Base-by-base conservation (phyloP, 106 monocot genomes). In the Phalaenopsis equestris region DNA sequence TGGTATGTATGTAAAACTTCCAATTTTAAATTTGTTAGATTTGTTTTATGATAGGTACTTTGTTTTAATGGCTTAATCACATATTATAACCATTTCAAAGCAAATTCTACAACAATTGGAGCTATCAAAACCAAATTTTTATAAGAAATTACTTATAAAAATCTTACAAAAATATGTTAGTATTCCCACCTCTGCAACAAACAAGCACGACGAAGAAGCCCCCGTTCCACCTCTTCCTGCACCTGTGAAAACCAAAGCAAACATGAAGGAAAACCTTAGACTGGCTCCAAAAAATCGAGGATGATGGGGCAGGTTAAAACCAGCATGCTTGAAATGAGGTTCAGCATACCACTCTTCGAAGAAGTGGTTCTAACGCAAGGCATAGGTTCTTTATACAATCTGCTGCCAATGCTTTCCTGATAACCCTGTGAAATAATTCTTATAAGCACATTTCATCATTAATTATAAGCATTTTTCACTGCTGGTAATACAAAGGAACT, bases 321-420 rank as follows among this genome's bases (percentile, higher is more conserved):
- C 43, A 45, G 6, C 43, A 45, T 6, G 43, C 3, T 3, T 19
- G 43, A 45, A 0, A 43, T 18, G 41, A 21, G 17, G 16, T 18
- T 43, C 43, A 42, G 23, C 49, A 47, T 76, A 76, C 76, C 76
- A 76, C 76, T 76, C 23, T 76, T 42, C 76, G 49, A 23, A 76
- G 2, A 24, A 76, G 4, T 49, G 76, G 46, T 48, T 76, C 76
- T 24, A 76, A 30, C 0, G 49, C 76, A 11, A 76, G 46, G 49
- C 76, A 76, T 8, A 76, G 52, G 23, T 49, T 76, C n/a, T 75
- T 42, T 15, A n/a, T 21, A 75, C 17, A 75, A 18, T 75, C 45
- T 17, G 45, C 74, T 1, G 19, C 41, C 43, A 45, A 5, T 49
- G 76, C 49, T 49, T 76, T 1, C 76, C 46, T 76, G 49, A 76